A percentile compares a stretch with the other conserved stretches of the same genome.
Evolutionary conservation across 2,329 filamentous ascomycete species (phyloP).

Genomic region (Sclerotinia spermophila): DNA sequence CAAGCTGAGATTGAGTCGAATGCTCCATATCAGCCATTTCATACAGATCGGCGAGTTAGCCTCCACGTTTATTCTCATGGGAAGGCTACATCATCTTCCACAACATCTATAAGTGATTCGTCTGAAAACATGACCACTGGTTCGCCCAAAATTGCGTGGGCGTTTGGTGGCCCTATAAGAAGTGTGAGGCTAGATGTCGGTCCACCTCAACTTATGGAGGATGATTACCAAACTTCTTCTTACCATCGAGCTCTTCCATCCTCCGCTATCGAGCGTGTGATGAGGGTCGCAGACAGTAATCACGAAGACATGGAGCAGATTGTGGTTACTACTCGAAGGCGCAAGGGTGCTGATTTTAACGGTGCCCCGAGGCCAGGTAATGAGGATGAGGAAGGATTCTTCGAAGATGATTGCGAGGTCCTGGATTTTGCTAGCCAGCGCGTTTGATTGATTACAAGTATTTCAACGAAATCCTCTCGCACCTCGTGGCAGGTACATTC

Average conservation of each 20-base stretch:
- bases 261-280: slow-evolving; percentile 61
- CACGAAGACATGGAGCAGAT: slow-evolving; percentile 64
- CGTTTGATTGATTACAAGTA: slow-evolving; percentile 42
- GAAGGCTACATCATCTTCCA: slow-evolving; percentile 26
- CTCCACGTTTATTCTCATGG: slow-evolving; percentile 59
- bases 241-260: slow-evolving; percentile 58
- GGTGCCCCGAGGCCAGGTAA: slow-evolving; percentile 38
- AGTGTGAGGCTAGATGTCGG: slow-evolving; percentile 53
- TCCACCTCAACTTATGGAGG: slow-evolving; percentile 45
- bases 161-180: slow-evolving; percentile 55
- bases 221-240: slow-evolving; percentile 46
- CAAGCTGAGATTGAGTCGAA: slow-evolving; percentile 93
- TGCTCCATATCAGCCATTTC: slow-evolving; percentile 92
- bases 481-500: not conserved
- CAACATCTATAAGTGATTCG: slow-evolving; percentile 31
- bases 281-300: slow-evolving; percentile 48
- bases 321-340: slow-evolving; percentile 74
- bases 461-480: not conserved
- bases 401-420: slow-evolving; percentile 90
- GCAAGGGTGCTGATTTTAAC: slow-evolving; percentile 51
- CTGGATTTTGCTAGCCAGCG: slow-evolving; percentile 78
- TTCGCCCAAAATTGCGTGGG: slow-evolving; percentile 45
- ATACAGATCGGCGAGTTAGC: slow-evolving; percentile 82
- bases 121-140: slow-evolving; percentile 24
- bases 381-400: slow-evolving; percentile 73